Conservation (phyloP, 148 eudicot genomes). For the Spergularia bocconei region DNA sequence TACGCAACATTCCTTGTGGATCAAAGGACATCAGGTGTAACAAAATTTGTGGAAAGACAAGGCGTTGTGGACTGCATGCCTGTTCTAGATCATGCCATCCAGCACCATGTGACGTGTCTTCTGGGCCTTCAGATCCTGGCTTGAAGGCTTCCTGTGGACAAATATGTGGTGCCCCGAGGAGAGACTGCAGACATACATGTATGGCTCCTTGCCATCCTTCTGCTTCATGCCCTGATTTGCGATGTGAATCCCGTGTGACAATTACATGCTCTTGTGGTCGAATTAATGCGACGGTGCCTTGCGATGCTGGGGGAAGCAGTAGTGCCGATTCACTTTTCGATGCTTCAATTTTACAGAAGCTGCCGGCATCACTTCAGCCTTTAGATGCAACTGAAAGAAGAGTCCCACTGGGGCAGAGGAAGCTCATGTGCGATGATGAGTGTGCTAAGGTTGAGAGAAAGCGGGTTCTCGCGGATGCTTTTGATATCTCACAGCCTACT, state of each 20-base stretch:
- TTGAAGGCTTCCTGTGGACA: constrained; percentile 72
- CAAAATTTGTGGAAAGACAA: constrained; percentile 76
- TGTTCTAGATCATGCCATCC: constrained; percentile 89
- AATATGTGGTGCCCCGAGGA: constrained; percentile 89
- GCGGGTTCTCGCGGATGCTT: constrained; percentile 87
- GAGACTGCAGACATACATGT: constrained; percentile 91
- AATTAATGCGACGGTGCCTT: constrained; percentile 66
- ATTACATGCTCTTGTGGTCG: constrained; percentile 89
- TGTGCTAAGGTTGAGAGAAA: constrained; percentile 75
- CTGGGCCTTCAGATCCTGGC: constrained; percentile 33
- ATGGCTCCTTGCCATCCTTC: constrained; percentile 76
- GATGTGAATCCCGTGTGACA: constrained; percentile 75
- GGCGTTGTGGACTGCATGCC: constrained; percentile 89
- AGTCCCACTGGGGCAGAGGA: constrained; percentile 81
- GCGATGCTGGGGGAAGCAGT: constrained; percentile 72
- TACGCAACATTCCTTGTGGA: constrained; percentile 95
- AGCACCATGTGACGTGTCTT: constrained; percentile 64
- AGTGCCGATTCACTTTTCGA: constrained; percentile 54
- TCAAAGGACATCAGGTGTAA: constrained; percentile 89
- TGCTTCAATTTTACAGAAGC: constrained; percentile 71
- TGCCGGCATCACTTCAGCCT: constrained; percentile 77
- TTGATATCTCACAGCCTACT: constrained; percentile 60
- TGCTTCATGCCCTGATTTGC: constrained; percentile 66
- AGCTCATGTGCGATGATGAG: constrained; percentile 84
- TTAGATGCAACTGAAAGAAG: constrained; percentile 60